A percentile compares a stretch with the other conserved stretches of the same genome.
Conservation (phyloP, 495 filamentous ascomycete genomes). For the Evernia prunastri region DNA sequence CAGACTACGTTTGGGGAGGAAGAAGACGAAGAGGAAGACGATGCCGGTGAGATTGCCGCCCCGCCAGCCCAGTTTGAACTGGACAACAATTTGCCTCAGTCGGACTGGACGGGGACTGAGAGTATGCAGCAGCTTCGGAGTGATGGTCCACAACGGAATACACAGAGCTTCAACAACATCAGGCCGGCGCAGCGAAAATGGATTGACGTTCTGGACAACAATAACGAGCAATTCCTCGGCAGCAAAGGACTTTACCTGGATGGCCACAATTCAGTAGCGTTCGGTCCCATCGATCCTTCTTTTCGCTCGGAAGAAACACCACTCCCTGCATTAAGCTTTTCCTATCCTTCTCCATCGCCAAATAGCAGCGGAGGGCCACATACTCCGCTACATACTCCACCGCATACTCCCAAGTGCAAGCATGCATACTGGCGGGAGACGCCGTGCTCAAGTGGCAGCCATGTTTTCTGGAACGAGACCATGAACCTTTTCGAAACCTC, state of each 20-base stretch:
- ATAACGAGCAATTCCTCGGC: conserved; percentile 49
- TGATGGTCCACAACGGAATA: conserved; percentile 8
- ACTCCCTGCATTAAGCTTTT: neutral
- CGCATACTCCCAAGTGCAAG: conserved; percentile 2
- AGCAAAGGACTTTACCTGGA: conserved; percentile 28
- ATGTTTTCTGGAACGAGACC: conserved; percentile 1
- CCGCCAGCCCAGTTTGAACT: neutral
- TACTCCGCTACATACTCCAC: too few relatives aligned
- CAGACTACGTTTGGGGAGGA: conserved; percentile 16
- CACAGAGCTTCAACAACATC: conserved; percentile 8
- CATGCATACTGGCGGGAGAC: conserved; percentile 4
- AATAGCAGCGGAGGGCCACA: conserved; percentile 11
- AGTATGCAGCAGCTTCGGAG: conserved; percentile 25
- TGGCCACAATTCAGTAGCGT: conserved; percentile 21
- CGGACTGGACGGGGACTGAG: conserved; percentile 17
- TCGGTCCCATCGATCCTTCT: conserved; percentile 2
- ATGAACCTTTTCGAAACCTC: neutral
- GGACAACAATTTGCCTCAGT: neutral
- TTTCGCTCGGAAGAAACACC: neutral
- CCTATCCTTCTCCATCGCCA: neutral
- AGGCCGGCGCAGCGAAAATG: conserved; percentile 10
- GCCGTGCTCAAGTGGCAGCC: neutral
- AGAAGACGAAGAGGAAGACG: conserved; percentile 13
- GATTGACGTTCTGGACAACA: conserved; percentile 33
- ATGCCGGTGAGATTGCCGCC: conserved; percentile 17